Percentiles rank a stretch among this genome's conserved stretches.
phyloP scores from a whole-genome alignment of 345 rosid species.

The Tarenaya hassleriana region DNA sequence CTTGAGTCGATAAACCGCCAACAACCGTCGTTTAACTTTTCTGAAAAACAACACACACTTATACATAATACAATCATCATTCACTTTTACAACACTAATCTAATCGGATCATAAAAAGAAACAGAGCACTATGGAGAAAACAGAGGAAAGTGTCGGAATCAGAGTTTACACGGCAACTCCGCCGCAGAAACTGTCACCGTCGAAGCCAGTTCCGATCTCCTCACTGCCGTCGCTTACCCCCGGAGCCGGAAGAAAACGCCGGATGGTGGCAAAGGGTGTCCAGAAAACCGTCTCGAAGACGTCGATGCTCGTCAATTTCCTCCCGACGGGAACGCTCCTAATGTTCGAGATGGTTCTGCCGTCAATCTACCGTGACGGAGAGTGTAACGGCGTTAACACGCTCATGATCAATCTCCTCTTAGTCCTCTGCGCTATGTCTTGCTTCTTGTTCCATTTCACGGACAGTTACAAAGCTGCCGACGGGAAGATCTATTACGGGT shows the following conservation, averaged over 20 bases:
- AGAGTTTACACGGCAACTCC: slow-evolving; percentile 53
- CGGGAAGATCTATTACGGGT: slow-evolving; percentile 61
- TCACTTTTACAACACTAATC: too few species aligned
- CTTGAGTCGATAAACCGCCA: too few species aligned
- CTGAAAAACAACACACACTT: too few species aligned
- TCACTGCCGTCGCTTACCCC: slow-evolving; percentile 23
- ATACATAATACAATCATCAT: background rate
- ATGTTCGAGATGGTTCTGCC: slow-evolving; percentile 82
- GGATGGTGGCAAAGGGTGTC: slow-evolving; percentile 61
- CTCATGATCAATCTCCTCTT: slow-evolving; percentile 78
- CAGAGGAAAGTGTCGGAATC: slow-evolving; percentile 44
- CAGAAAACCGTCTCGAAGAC: slow-evolving; percentile 69
- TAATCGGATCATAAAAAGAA: background rate
- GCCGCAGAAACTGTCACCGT: slow-evolving; percentile 23
- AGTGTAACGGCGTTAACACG: slow-evolving; percentile 48
- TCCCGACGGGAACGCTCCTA: slow-evolving; percentile 72
- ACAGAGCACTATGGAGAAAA: slow-evolving; percentile 40
- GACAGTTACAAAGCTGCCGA: slow-evolving; percentile 61
- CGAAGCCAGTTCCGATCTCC: slow-evolving; percentile 21
- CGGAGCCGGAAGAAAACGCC: slow-evolving; percentile 33
- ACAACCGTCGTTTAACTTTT: too few species aligned
- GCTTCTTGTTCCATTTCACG: slow-evolving; percentile 71
- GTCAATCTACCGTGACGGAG: slow-evolving; percentile 47
- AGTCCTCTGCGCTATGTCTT: slow-evolving; percentile 49
- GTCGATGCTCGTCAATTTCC: slow-evolving; percentile 61